Conservation (phyloP, 2,329 filamentous ascomycete species). For the Tolypocladium endophyticum region DNA sequence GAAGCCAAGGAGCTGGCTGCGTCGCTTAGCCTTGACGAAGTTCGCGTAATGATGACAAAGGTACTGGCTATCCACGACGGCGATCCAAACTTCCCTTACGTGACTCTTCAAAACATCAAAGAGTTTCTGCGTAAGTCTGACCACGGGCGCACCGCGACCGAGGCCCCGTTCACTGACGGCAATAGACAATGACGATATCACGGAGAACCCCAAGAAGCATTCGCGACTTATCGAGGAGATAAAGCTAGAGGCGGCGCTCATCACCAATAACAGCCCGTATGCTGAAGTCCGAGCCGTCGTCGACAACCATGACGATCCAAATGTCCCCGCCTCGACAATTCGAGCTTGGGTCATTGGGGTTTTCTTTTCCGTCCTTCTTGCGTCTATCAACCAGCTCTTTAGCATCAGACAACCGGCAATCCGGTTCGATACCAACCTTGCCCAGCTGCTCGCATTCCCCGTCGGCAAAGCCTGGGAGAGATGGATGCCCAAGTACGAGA, state of each 20-base stretch:
- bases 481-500: slow-evolving; percentile 27
- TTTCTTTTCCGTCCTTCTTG: slow-evolving; percentile 32
- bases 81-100: slow-evolving; percentile 27
- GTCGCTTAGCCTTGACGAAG: slow-evolving; percentile 22
- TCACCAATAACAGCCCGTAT: slow-evolving; percentile 44
- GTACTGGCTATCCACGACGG: slow-evolving; percentile 22
- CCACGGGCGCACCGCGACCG: too few relatives aligned
- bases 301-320: slow-evolving; percentile 41
- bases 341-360: slow-evolving; percentile 40
- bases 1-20: slow-evolving; percentile 28
- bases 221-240: slow-evolving; percentile 34
- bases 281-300: slow-evolving; percentile 44
- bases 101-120: slow-evolving; percentile 23
- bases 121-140: slow-evolving; percentile 19
- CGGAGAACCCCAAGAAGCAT: slow-evolving; percentile 24
- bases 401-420: slow-evolving; percentile 42
- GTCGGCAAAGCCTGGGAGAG: slow-evolving; percentile 33
- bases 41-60: slow-evolving; percentile 20
- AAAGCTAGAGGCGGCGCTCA: slow-evolving; percentile 40
- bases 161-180: neutral
- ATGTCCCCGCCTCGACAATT: slow-evolving; percentile 37
- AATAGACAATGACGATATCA: slow-evolving; percentile 17
- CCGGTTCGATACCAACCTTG: slow-evolving; percentile 36
- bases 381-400: slow-evolving; percentile 46
- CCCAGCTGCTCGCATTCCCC: slow-evolving; percentile 42